phyloP scores from a whole-genome alignment of 1,139 yeast genomes.

The Sugiyamaella sp. region DNA sequence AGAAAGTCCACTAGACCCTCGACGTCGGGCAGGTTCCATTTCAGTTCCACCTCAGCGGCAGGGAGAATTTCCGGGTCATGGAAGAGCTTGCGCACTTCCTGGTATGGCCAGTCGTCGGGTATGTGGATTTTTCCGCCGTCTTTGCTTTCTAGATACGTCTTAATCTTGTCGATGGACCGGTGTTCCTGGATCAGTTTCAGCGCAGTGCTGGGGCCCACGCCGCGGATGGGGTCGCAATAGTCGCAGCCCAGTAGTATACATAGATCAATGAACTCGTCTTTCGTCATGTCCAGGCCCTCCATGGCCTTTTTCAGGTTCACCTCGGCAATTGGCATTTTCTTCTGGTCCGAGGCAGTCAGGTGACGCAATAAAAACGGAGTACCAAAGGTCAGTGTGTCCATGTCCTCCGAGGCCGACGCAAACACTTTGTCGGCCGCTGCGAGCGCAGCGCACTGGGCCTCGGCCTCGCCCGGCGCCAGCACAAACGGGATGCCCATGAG shows the following conservation, averaged over 20 bases:
- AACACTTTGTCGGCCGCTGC: slow-evolving; percentile 83
- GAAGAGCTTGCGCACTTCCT: slow-evolving; percentile 84
- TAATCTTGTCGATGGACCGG: slow-evolving; percentile 74
- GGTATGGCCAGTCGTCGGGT: slow-evolving; percentile 95
- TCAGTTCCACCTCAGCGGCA: slow-evolving; percentile 60
- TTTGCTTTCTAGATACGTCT: slow-evolving; percentile 61
- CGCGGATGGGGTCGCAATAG: slow-evolving; percentile 92
- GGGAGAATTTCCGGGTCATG: slow-evolving; percentile 74
- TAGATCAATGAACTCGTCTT: slow-evolving; percentile 79
- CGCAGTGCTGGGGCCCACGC: slow-evolving; percentile 96
- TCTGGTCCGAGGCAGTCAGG: slow-evolving; percentile 89
- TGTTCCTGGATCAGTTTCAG: slow-evolving; percentile 84
- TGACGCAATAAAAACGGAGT: slow-evolving; percentile 85
- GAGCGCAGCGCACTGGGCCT: slow-evolving; percentile 94
- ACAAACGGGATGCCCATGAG: slow-evolving; percentile 96
- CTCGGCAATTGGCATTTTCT: slow-evolving; percentile 91
- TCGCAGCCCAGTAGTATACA: slow-evolving; percentile 96
- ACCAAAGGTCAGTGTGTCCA: slow-evolving; percentile 94
- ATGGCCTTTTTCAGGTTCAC: slow-evolving; percentile 68
- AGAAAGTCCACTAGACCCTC: slow-evolving; percentile 72
- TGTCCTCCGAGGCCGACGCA: slow-evolving; percentile 98
- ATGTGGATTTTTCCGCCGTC: slow-evolving; percentile 74
- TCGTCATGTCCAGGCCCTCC: slow-evolving; percentile 72
- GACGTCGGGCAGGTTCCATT: slow-evolving; percentile 74
- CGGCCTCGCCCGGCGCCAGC: slow-evolving; percentile 97